Percentiles rank a stretch among this genome's conserved stretches.
Conservation (phyloP, 176 grass and related monocot species). For the Alloteropsis semialata region DNA sequence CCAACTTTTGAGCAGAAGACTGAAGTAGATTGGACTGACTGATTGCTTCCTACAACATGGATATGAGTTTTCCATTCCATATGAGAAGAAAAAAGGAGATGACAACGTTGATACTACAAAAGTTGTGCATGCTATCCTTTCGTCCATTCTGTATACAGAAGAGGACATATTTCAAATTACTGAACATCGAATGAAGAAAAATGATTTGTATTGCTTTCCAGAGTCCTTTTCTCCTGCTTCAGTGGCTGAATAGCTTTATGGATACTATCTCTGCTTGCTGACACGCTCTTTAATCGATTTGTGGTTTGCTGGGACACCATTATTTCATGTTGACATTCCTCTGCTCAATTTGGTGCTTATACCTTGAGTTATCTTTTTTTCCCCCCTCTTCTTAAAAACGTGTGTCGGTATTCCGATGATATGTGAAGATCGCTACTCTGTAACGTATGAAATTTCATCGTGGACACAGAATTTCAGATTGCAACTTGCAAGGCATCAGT, state of each 20-base stretch:
- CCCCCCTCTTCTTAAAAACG: too few relatives aligned
- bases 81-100: neutral
- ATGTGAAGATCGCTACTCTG: too few relatives aligned
- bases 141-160: neutral
- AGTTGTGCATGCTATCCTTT: neutral
- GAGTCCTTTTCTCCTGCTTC: neutral
- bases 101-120: neutral
- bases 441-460: too few relatives aligned
- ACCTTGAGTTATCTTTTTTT: too few relatives aligned
- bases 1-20: neutral
- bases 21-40: neutral
- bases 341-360: too few relatives aligned
- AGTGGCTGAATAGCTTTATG: neutral
- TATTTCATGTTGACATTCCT: too few relatives aligned
- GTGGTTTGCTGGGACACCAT: too few relatives aligned
- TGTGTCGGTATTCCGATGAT: too few relatives aligned
- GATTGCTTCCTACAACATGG: neutral
- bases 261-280: neutral
- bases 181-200: neutral
- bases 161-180: neutral
- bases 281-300: too few relatives aligned
- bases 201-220: neutral
- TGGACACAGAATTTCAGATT: too few relatives aligned
- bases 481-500: too few relatives aligned
- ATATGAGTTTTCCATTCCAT: neutral